phyloP scores from a whole-genome alignment of 495 filamentous ascomycete genomes.

The Schizothecium vesticola region DNA sequence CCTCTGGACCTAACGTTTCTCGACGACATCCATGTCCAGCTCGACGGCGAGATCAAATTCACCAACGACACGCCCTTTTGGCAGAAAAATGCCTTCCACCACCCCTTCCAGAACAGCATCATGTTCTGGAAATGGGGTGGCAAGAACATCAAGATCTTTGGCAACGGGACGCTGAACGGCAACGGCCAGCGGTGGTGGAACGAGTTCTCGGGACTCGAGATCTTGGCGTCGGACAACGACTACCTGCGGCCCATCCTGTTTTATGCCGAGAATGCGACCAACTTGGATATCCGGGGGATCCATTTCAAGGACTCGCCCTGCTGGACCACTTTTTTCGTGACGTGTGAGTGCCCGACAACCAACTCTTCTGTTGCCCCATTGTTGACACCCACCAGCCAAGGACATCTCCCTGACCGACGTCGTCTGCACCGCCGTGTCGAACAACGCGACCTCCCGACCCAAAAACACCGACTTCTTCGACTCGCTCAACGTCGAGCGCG shows the following conservation, averaged over 20 bases:
- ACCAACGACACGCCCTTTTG: conserved; percentile 55
- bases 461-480: conserved; percentile 52
- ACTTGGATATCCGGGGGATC: conserved; percentile 50
- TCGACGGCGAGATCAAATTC: conserved; percentile 56
- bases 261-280: conserved; percentile 51
- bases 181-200: conserved; percentile 45
- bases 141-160: conserved; percentile 52
- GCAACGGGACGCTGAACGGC: conserved; percentile 48
- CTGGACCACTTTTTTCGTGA: conserved; percentile 56
- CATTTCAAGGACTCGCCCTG: conserved; percentile 54
- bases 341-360: conserved; percentile 18
- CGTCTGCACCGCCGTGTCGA: conserved; percentile 49
- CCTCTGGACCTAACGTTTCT: conserved; percentile 53
- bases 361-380: neutral
- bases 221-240: conserved; percentile 45
- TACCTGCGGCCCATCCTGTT: conserved; percentile 54
- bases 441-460: conserved; percentile 44
- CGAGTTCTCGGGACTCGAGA: conserved; percentile 29
- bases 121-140: conserved; percentile 60
- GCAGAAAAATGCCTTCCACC: conserved; percentile 52
- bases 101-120: conserved; percentile 54
- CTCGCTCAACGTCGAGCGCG: conserved; percentile 2
- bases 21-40: conserved; percentile 49
- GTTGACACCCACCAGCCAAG: conserved; percentile 27
- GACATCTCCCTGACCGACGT: conserved; percentile 50